Evolutionary conservation across 495 filamentous ascomycete species (phyloP), one percentile per base, ranked within the genome.

Genomic region (Lindgomyces ingoldianus): DNA sequence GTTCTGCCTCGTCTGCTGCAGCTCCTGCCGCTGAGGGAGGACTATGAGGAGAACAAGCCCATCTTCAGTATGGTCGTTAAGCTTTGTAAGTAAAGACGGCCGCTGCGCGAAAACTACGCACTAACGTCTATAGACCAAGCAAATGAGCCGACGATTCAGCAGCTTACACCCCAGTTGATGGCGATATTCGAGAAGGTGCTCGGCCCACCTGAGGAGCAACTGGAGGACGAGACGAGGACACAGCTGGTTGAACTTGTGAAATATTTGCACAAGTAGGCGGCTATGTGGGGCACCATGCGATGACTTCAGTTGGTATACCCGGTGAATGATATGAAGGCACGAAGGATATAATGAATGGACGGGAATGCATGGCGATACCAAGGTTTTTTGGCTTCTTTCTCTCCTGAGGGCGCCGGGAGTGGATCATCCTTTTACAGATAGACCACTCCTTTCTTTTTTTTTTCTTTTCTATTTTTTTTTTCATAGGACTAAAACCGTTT

Each of bases 11-110:
- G 83, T 2, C 80, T 98, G 44, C 84, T 94, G 19, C 81, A 80
- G 55, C 81, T 94, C 12, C 81, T 98, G 47, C 94, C 94, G 25
- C 78, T 98, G 69, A 91, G 89, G 78, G 93, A 96, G 69, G 94
- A 98, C 74, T 98, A 84, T 65, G 92, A 96, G 75, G 94, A 98
- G 84, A 98, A 98, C 79, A 88, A 90, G 63, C 90, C 93, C 11
- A 84, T 98, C 36, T 98, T 87, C 77, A 82, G 87, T 68, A 93
- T 90, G 84, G 84, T 98, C 70, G 86, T 90, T 73, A 84, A 89
- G 74, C 81, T 98, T 58, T 97, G 88, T 91, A 81, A 81, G 89
- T 84, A 26, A n/a, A n/a, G n/a, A n/a, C n/a, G n/a, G n/a, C n/a
- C n/a, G n/a, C n/a, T n/a, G n/a, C n/a, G n/a, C n/a, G n/a, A n/a